Base-by-base conservation (phyloP, 106 monocot genomes). In the Apostasia shenzhenica region DNA sequence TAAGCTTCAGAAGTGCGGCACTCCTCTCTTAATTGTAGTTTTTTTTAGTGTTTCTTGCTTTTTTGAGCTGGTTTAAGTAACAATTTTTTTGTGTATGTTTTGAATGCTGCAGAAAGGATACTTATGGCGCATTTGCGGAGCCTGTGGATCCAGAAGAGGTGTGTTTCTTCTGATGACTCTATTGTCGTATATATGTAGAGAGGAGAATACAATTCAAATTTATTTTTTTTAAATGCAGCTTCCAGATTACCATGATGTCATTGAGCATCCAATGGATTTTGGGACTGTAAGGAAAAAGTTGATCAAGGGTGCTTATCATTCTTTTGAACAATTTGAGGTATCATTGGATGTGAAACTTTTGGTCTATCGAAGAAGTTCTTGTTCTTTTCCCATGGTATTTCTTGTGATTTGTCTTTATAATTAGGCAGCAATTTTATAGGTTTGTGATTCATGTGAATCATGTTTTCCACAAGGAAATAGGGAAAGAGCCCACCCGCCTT, bases 211-310 rank as follows among this genome's bases (percentile, higher is more conserved):
- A 50, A 5, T 50, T 50, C 50, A 50, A 50, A 50, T 48, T 73
- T 52, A 39, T 68, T 68, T 12, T 42, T 45, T 1, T 68, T 53
- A 51, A 43, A 48, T 76, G 73, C 74, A 95, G 95, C 82, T 95
- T 59, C 95, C 95, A 9, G 95, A 95, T 67, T 95, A 95, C 66
- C 80, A 80, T 68, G 88, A 88, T 57, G 78, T 95, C 63, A 91
- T 91, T 62, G 86, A 91, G 68, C 85, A 91, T 77, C 95, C 95
- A 51, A 91, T 95, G 95, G 95, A 95, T 73, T 95, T 91, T 73
- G 73, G 83, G 40, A 95, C 95, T 8, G 68, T 95, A 70, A 86
- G 82, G 75, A 95, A 73, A 67, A 95, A 91, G 71, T 74, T 95
- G 47, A 79, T 70, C 5, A 75, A 75, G 50, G 78, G 75, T 69